Percentiles rank a stretch among this genome's conserved stretches.
These are phyloP conservation scores for Atkinsonella texensis DNA, from an alignment of 2,329 filamentous ascomycete genomes.

Conservation along the genomic window DNA sequence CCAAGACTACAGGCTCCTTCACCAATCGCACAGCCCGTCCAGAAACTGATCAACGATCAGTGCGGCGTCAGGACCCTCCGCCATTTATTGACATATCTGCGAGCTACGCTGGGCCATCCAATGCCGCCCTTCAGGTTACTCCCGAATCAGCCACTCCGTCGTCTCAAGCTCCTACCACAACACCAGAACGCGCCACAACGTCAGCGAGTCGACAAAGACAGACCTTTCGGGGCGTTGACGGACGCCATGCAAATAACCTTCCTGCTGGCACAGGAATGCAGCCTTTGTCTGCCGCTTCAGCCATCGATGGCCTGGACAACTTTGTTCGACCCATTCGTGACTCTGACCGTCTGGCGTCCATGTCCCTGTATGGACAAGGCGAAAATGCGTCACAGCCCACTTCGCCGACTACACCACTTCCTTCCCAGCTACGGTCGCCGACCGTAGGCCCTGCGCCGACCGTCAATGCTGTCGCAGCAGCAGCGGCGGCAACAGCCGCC, in stretches of 20 bases:
- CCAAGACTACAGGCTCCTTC: conserved; percentile 38
- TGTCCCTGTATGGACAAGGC: conserved; percentile 56
- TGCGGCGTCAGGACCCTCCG: conserved; percentile 69
- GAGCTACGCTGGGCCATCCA: conserved; percentile 27
- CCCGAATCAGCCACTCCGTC: conserved; percentile 13
- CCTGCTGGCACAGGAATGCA: conserved; percentile 39
- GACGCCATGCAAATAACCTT: conserved; percentile 35
- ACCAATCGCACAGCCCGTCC: conserved; percentile 39
- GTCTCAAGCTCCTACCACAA: conserved; percentile 7
- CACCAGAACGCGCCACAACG: conserved; percentile 9
- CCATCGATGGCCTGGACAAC: conserved; percentile 56
- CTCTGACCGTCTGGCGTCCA: conserved; percentile 70
- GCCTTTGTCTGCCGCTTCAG: conserved; percentile 54
- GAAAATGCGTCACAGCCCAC: conserved; percentile 79
- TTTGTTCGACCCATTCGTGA: conserved; percentile 76
- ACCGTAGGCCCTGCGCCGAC: conserved; percentile 35
- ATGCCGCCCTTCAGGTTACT: conserved; percentile 14
- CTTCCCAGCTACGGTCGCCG: conserved; percentile 46
- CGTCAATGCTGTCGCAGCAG: conserved; percentile 35
- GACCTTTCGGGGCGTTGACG: conserved; percentile 39
- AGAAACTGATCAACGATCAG: conserved; percentile 47
- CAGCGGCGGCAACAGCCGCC: conserved; percentile 34
- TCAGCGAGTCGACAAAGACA: conserved; percentile 34
- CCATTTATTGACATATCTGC: conserved; percentile 49
- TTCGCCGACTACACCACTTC: conserved; percentile 75